Evolutionary conservation across 1,284 basidiomycete genomes (phyloP).

Genomic region (Peniophora sp.): DNA sequence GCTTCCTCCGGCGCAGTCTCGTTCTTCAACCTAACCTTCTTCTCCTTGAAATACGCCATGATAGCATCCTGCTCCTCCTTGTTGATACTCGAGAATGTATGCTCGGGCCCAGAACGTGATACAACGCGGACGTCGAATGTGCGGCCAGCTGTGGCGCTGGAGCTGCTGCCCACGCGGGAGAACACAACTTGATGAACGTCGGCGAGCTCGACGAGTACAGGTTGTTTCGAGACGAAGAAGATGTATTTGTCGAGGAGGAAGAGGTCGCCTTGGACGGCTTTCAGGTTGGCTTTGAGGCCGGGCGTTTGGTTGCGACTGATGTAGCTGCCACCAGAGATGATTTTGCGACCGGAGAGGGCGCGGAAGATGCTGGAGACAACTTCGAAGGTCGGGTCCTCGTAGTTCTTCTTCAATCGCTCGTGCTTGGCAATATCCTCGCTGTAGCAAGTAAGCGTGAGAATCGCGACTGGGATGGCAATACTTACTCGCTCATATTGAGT

Average conservation of each 20-base stretch:
- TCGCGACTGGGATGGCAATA: constrained; percentile 7
- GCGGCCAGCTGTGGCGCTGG: constrained; percentile 75
- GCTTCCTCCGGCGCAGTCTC: constrained; percentile 85
- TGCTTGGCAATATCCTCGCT: constrained; percentile 70
- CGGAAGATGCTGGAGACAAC: constrained; percentile 96
- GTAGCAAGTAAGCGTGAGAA: not conserved
- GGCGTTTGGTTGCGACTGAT: constrained; percentile 67
- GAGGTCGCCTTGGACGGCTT: constrained; percentile 94
- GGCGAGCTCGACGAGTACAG: constrained; percentile 84
- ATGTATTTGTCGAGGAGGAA: constrained; percentile 98
- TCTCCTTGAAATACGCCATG: constrained; percentile 80
- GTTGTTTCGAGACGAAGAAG: constrained; percentile 97
- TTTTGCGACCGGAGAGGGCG: constrained; percentile 85
- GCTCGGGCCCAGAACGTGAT: constrained; percentile 74
- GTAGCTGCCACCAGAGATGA: constrained; percentile 80
- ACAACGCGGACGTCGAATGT: constrained; percentile 95
- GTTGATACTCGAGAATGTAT: constrained; percentile 89
- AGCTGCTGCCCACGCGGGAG: constrained; percentile 89
- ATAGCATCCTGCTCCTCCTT: constrained; percentile 93
- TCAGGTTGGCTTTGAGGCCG: constrained; percentile 93
- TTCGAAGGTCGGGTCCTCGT: constrained; percentile 91
- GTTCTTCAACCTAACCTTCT: constrained; percentile 93
- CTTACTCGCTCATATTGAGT: constrained; percentile 88
- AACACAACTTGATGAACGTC: constrained; percentile 92
- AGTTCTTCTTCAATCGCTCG: constrained; percentile 85